Conservation (phyloP, 2,329 filamentous ascomycete genomes). For the Nothophoma quercina region DNA sequence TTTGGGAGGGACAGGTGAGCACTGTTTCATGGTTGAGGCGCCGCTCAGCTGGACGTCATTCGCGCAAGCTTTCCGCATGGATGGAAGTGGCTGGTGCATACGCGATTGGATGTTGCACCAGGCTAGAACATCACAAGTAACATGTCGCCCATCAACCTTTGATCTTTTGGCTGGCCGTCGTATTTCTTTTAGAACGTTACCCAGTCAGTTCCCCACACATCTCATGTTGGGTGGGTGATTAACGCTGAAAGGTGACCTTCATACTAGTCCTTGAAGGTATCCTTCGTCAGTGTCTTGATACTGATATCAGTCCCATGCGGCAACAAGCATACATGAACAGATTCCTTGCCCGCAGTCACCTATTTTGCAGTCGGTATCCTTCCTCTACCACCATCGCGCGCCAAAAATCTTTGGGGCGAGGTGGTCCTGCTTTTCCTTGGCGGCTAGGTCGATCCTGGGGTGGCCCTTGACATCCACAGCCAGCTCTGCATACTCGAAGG, state of each 20-base stretch:
- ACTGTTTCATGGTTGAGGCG: constrained; percentile 9
- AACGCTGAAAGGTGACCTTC: no score
- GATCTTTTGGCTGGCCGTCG: no score
- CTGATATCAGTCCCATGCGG: not conserved
- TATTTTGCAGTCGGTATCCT: no score
- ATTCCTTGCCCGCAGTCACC: no score
- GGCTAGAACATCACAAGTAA: no score
- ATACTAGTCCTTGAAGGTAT: no score
- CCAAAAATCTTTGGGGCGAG: constrained; percentile 48
- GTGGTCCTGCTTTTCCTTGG: constrained; percentile 35
- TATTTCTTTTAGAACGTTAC: no score
- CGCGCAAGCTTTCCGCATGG: constrained; percentile 7
- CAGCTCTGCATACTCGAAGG: constrained; percentile 81
- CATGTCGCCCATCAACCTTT: no score
- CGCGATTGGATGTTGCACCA: constrained; percentile 4
- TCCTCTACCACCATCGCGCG: constrained; percentile 43
- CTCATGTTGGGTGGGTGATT: no score
- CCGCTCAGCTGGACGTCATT: constrained; percentile 12
- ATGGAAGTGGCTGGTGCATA: constrained; percentile 1
- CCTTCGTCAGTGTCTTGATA: no score
- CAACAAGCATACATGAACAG: no score
- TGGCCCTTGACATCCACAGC: constrained; percentile 78
- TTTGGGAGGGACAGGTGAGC: constrained; percentile 21
- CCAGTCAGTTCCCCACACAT: no score
- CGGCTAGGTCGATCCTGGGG: constrained; percentile 55